phyloP scores from a whole-genome alignment of 306 rosid species.

The Begonia fuchsioides region DNA sequence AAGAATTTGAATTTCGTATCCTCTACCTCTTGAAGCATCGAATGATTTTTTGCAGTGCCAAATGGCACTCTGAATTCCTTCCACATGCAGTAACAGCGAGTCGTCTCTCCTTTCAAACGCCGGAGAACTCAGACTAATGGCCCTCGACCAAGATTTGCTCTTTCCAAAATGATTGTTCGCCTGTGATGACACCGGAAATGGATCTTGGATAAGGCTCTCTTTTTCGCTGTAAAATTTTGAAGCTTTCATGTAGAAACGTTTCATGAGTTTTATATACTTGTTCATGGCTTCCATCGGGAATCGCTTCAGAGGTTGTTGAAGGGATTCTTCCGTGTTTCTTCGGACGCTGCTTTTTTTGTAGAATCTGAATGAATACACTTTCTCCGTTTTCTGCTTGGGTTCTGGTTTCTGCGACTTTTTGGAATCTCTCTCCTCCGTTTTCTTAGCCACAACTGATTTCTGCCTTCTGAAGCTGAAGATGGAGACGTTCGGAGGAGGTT shows the following conservation, averaged over 20 bases:
- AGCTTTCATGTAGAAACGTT: too few species aligned
- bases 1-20: too few species aligned
- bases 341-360: neutral
- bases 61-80: constrained; percentile 92
- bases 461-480: constrained; percentile 42
- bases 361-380: constrained; percentile 18
- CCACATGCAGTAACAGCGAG: constrained; percentile 49
- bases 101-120: constrained; percentile 53
- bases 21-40: constrained; percentile 46
- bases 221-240: too few species aligned
- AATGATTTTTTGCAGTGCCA: too few species aligned
- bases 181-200: too few species aligned
- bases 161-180: too few species aligned
- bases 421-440: constrained; percentile 2
- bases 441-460: constrained; percentile 10
- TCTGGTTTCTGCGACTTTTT: constrained; percentile 9
- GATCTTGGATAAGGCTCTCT: too few species aligned
- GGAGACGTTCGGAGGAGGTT: constrained; percentile 65
- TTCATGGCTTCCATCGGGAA: constrained; percentile 46
- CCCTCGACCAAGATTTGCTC: constrained; percentile 39
- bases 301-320: constrained; percentile 16
- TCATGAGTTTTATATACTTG: constrained; percentile 45
- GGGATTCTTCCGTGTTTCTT: constrained; percentile 24
- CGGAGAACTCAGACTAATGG: constrained; percentile 7
- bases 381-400: constrained; percentile 25